phyloP scores from a whole-genome alignment of 768 basidiomycete species.

The Serendipita sp. region DNA sequence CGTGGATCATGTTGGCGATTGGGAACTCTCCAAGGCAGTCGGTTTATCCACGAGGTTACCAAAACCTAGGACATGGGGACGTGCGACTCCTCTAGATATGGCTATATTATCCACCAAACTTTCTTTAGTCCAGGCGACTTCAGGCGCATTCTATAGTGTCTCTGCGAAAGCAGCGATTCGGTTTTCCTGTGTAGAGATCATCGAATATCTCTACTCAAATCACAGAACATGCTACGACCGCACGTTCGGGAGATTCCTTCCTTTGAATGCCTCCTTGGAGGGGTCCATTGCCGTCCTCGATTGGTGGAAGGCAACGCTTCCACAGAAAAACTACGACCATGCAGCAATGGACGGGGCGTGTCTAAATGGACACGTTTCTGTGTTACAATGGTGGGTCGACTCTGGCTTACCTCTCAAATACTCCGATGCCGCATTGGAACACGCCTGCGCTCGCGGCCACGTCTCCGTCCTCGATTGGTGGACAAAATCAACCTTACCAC shows the following conservation, averaged over 20 bases:
- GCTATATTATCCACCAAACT: constrained; percentile 54
- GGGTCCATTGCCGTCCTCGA: constrained; percentile 55
- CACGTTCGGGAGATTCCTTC: constrained; percentile 41
- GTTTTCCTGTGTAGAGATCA: constrained; percentile 60
- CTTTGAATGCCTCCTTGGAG: constrained; percentile 59
- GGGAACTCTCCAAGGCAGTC: constrained; percentile 69
- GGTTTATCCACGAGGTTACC: constrained; percentile 54
- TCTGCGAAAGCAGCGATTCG: constrained; percentile 52
- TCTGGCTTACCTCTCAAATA: constrained; percentile 55
- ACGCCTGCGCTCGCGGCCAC: constrained; percentile 62
- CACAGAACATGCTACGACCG: constrained; percentile 48
- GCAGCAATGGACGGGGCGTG: constrained; percentile 70
- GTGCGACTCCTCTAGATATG: constrained; percentile 50
- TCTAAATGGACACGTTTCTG: constrained; percentile 52
- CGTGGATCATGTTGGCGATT: constrained; percentile 67
- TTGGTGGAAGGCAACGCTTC: constrained; percentile 66
- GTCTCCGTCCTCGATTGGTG: constrained; percentile 74
- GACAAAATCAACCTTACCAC: constrained; percentile 37
- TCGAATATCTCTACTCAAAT: constrained; percentile 53
- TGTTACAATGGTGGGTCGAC: constrained; percentile 50
- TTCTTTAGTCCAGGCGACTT: constrained; percentile 37
- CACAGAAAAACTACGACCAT: constrained; percentile 25
- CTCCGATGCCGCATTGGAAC: constrained; percentile 63
- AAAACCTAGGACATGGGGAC: constrained; percentile 50
- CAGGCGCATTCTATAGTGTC: constrained; percentile 47